Percentiles rank a stretch among this genome's conserved stretches.
Evolutionary conservation across 805 yeast genomes (phyloP).

Genomic region (Ogataea nitratoaversa): DNA sequence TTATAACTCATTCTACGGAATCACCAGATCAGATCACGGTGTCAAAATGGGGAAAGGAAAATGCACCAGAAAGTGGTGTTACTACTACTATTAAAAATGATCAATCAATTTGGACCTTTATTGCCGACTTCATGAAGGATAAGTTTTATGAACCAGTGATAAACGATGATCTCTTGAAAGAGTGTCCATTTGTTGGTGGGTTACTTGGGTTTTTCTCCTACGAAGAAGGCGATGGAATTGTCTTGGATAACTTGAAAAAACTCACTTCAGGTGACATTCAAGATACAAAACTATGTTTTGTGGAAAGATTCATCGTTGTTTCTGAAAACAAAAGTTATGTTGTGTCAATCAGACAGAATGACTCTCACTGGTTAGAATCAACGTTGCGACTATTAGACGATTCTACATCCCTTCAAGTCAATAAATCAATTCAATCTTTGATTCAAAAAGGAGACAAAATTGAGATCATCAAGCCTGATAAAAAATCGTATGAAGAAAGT

Average conservation of each 20-base stretch:
- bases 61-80: background rate
- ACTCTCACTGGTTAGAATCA: slow-evolving; percentile 33
- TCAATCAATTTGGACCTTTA: slow-evolving; percentile 46
- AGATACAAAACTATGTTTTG: slow-evolving; percentile 69
- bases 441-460: slow-evolving; percentile 13
- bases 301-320: slow-evolving; percentile 59
- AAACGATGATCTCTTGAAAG: slow-evolving; percentile 24
- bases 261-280: slow-evolving; percentile 45
- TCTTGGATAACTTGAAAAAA: slow-evolving; percentile 32
- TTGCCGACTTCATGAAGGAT: slow-evolving; percentile 45
- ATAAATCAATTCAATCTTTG: slow-evolving; percentile 4
- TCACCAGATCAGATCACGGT: slow-evolving; percentile 21
- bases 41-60: slow-evolving; percentile 29
- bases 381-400: background rate
- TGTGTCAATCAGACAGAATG: slow-evolving; percentile 45
- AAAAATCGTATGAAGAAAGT: slow-evolving; percentile 46
- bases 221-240: slow-evolving; percentile 69
- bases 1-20: slow-evolving; percentile 61
- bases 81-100: slow-evolving; percentile 1
- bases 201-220: slow-evolving; percentile 81
- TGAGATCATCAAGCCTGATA: slow-evolving; percentile 45
- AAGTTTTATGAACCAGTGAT: slow-evolving; percentile 28
- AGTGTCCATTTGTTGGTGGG: slow-evolving; percentile 87
- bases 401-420: background rate
- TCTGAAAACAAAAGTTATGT: slow-evolving; percentile 50